phyloP scores from a whole-genome alignment of 2,329 filamentous ascomycete genomes.

The Zymoseptoria ardabiliae region DNA sequence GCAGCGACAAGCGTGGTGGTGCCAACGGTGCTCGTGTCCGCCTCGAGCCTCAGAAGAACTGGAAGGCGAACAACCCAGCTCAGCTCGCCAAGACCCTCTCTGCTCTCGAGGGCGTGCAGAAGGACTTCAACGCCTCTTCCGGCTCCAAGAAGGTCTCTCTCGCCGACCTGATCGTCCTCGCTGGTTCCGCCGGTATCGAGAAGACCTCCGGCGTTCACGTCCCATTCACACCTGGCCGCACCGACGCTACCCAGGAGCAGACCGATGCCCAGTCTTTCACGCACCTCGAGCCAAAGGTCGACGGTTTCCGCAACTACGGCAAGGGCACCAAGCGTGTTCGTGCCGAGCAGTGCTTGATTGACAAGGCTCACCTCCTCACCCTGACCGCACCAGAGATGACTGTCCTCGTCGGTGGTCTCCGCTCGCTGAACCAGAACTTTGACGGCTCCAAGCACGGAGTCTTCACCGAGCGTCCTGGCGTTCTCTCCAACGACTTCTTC shows the following conservation, averaged over 20 bases:
- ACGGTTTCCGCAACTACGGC: slow-evolving; percentile 77
- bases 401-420: slow-evolving; percentile 64
- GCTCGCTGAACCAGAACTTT: slow-evolving; percentile 62
- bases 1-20: slow-evolving; percentile 72
- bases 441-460: slow-evolving; percentile 62
- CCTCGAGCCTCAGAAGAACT: slow-evolving; percentile 63
- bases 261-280: slow-evolving; percentile 59
- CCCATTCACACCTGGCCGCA: slow-evolving; percentile 66
- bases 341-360: slow-evolving; percentile 63
- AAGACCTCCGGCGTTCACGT: slow-evolving; percentile 60
- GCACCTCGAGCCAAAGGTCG: slow-evolving; percentile 61
- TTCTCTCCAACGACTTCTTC: slow-evolving; percentile 74
- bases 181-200: slow-evolving; percentile 63
- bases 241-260: slow-evolving; percentile 63
- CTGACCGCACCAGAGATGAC: slow-evolving; percentile 65
- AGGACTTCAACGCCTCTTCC: slow-evolving; percentile 52
- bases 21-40: slow-evolving; percentile 74
- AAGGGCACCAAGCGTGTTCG: slow-evolving; percentile 52
- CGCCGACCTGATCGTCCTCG: slow-evolving; percentile 72
- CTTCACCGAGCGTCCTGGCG: slow-evolving; percentile 59
- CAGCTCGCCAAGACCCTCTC: slow-evolving; percentile 56
- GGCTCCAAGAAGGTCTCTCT: slow-evolving; percentile 65
- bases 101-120: slow-evolving; percentile 58
- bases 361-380: slow-evolving; percentile 63
- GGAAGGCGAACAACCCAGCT: slow-evolving; percentile 66